Percentiles rank a stretch among this genome's conserved stretches.
These are phyloP conservation scores for Chaetomium cochliodes DNA, from an alignment of 495 filamentous ascomycete species.

Conservation along the genomic window DNA sequence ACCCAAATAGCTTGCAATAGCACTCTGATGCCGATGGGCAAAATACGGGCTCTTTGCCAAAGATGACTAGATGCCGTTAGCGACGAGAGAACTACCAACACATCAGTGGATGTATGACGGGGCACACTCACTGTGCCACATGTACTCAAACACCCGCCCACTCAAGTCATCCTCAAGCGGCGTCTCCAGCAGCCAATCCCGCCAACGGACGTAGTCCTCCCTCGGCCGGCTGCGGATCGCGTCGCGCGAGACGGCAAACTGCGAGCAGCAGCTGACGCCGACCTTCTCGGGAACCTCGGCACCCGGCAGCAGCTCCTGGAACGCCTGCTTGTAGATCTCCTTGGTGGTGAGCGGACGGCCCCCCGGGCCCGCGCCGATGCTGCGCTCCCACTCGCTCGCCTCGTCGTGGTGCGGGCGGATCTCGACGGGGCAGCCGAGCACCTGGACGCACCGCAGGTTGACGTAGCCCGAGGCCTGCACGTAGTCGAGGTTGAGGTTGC, in stretches of 20 bases:
- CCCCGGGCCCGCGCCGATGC: not conserved
- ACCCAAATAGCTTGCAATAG: slow-evolving; percentile 63
- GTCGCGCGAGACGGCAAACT: slow-evolving; percentile 63
- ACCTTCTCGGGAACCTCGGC: slow-evolving; percentile 45
- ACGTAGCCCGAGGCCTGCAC: slow-evolving; percentile 58
- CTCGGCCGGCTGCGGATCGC: slow-evolving; percentile 49
- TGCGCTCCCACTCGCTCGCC: not conserved
- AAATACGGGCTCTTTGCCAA: slow-evolving; percentile 48
- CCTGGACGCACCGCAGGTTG: slow-evolving; percentile 65
- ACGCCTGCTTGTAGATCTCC: slow-evolving; percentile 49
- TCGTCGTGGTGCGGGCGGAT: slow-evolving; percentile 45
- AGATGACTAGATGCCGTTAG: slow-evolving; percentile 37
- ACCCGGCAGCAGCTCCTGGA: slow-evolving; percentile 56
- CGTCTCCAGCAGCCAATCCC: slow-evolving; percentile 62
- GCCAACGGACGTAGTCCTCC: slow-evolving; percentile 55
- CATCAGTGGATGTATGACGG: too few species aligned
- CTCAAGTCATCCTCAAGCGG: slow-evolving; percentile 55
- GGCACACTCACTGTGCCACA: slow-evolving; percentile 67
- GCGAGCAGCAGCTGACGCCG: slow-evolving; percentile 64
- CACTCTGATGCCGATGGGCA: slow-evolving; percentile 59
- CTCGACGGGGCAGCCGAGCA: slow-evolving; percentile 60
- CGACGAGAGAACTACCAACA: slow-evolving; percentile 1
- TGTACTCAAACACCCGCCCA: slow-evolving; percentile 67
- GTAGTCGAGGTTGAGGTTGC: slow-evolving; percentile 55
- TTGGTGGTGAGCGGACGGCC: slow-evolving; percentile 13